A percentile compares a stretch with the other conserved stretches of the same genome.
Evolutionary conservation across 1,139 yeast genomes (phyloP).

Genomic region (Yamadazyma taylorii): DNA sequence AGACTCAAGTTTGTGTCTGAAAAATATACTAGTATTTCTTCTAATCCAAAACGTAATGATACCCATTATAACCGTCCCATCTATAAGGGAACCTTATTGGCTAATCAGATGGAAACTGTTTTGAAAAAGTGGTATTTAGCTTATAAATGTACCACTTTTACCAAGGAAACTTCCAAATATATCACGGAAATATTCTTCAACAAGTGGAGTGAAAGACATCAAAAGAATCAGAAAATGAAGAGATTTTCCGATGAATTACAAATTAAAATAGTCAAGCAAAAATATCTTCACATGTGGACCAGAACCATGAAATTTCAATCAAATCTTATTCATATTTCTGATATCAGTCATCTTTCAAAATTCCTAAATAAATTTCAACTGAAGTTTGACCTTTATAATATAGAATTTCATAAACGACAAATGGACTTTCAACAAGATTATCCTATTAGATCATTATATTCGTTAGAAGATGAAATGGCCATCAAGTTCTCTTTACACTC

Average conservation of each 20-base stretch:
- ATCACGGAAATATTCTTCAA: background rate
- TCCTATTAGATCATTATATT: conserved; percentile 3
- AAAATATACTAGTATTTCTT: background rate
- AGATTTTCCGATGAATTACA: background rate
- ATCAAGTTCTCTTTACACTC: conserved; percentile 3
- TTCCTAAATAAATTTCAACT: conserved; percentile 7
- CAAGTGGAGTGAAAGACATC: conserved; percentile 2
- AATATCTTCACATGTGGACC: conserved; percentile 5
- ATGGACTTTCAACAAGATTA: background rate
- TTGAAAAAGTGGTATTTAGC: conserved; percentile 10
- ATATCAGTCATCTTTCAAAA: conserved; percentile 5
- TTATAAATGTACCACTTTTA: conserved; percentile 2
- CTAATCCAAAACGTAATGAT: no score
- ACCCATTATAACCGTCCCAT: no score
- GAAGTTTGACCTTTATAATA: conserved; percentile 3
- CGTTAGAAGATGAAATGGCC: conserved; percentile 6
- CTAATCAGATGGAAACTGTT: background rate
- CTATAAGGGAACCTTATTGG: no score
- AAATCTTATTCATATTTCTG: conserved; percentile 8
- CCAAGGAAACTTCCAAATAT: background rate
- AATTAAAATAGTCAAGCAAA: background rate
- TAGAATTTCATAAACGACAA: background rate
- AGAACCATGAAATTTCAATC: conserved; percentile 4
- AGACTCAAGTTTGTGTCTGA: conserved; percentile 3
- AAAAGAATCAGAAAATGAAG: background rate